Conservation (phyloP, 2,329 filamentous ascomycete species). For the Helminthosporium solani region DNA sequence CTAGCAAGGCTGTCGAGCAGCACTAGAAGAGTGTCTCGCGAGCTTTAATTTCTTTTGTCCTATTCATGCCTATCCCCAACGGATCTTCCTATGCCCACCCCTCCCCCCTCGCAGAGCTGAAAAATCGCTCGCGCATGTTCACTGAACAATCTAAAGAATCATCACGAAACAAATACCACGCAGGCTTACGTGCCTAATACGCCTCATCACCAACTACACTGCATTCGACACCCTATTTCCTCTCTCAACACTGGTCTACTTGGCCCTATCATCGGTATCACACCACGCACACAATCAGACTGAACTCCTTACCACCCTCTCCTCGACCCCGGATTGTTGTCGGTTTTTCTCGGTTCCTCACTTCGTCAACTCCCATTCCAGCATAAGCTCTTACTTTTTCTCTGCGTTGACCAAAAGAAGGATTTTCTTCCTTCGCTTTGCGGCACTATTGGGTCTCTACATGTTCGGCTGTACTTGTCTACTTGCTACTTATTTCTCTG, state of each 20-base stretch:
- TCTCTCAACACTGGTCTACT: conserved; percentile 17
- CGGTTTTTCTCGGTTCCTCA: conserved; percentile 6
- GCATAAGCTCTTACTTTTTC: conserved; percentile 12
- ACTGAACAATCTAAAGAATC: conserved; percentile 32
- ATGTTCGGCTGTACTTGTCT: conserved; percentile 22
- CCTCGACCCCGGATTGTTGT: background rate
- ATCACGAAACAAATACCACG: conserved; percentile 36
- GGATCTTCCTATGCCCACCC: conserved; percentile 29
- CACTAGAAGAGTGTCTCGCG: conserved; percentile 29
- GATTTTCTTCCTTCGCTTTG: conserved; percentile 13
- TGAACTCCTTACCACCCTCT: conserved; percentile 12
- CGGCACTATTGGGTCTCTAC: conserved; percentile 10
- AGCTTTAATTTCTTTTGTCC: conserved; percentile 39
- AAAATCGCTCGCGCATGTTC: conserved; percentile 28
- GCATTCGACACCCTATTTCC: conserved; percentile 13
- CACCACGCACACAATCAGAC: conserved; percentile 17
- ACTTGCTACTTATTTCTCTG: conserved; percentile 29
- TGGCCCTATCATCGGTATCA: conserved; percentile 14
- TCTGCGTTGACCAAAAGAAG: conserved; percentile 5
- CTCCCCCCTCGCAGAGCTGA: conserved; percentile 30
- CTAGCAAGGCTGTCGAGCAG: conserved; percentile 26
- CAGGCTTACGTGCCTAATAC: conserved; percentile 33
- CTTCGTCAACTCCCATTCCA: conserved; percentile 4
- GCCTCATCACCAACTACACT: conserved; percentile 21
- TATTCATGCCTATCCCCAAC: conserved; percentile 34